Base-by-base conservation (phyloP, 495 filamentous ascomycete species). In the Choiromyces venosus region DNA sequence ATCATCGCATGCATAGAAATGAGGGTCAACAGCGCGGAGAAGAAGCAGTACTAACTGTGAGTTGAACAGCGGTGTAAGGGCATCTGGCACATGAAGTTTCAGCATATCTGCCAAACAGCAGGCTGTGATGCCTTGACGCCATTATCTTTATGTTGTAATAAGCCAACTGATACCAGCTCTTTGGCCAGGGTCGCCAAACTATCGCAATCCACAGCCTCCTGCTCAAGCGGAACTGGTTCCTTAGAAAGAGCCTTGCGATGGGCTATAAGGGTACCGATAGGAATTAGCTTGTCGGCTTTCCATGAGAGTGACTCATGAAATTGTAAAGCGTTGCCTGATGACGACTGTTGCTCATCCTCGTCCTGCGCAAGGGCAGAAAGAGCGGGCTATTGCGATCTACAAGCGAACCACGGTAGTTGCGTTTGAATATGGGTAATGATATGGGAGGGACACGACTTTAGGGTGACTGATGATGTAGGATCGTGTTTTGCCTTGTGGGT, bases 51-150 rank as follows among this genome's bases (percentile, higher is more conserved):
- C 83, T 76, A 81, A 96, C 94, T 91, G 95, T 97, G 38, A 99
- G 85, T 83, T 98, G 94, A 68, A 89, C 87, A 37, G 86, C 88
- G 14, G 93, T 97, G 83, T 96, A 98, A 16, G 95, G 95, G 95
- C 95, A 87, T 98, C 90, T 6, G 95, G 95, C 39, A 94, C 95
- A 84, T 93, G 97, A 37, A 99, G 86, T 78, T 92, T 88, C 82
- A 99, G 88, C 71, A 99, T 92, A 82, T 99, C 96, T 61, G 97
- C 93, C 77, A 98, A 85, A 81, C 93, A 97, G 81, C 91, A 92
- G 18, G 92, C 90, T 56, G 91, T 88, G 85, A 96, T 25, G 96
- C 95, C 74, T 90, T 89, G 36, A 99, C 94, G 18, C 95, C 95
- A 71, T 88, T 90, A 81, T 99, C 96, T 84, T 96, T 96, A 82